Evolutionary conservation across 495 filamentous ascomycete genomes (phyloP).

Genomic region (Talaromyces borbonicus): DNA sequence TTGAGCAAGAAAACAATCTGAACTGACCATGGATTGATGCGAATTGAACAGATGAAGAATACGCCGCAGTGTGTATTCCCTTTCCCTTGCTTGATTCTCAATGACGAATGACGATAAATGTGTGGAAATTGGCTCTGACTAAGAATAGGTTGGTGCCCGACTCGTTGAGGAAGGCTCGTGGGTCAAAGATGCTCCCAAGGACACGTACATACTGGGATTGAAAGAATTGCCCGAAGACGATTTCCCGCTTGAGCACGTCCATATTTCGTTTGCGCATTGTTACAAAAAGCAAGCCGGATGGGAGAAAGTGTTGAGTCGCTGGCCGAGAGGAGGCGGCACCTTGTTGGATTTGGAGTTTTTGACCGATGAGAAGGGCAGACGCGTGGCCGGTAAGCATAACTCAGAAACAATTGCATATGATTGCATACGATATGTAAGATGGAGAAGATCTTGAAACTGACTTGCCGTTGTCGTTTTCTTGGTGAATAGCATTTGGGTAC

Average conservation of each 20-base stretch:
- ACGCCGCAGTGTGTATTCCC: slow-evolving; percentile 30
- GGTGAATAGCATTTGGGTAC: slow-evolving; percentile 48
- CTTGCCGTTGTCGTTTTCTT: slow-evolving; percentile 21
- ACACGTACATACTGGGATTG: slow-evolving; percentile 80
- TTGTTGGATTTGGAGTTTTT: slow-evolving; percentile 90
- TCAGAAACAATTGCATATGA: too few relatives aligned
- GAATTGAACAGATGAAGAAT: slow-evolving; percentile 41
- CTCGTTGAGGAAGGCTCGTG: slow-evolving; percentile 79
- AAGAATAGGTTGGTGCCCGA: slow-evolving; percentile 48
- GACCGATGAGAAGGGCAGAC: slow-evolving; percentile 62
- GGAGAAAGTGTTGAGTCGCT: slow-evolving; percentile 72
- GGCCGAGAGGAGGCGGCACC: slow-evolving; percentile 70
- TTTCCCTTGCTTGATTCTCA: too few relatives aligned
- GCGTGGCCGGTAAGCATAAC: slow-evolving; percentile 52
- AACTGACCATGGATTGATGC: too few relatives aligned
- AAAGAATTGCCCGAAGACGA: slow-evolving; percentile 90
- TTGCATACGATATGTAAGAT: neutral
- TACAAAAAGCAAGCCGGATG: slow-evolving; percentile 86
- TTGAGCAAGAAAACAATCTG: neutral
- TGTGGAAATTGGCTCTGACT: neutral
- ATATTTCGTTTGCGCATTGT: slow-evolving; percentile 76
- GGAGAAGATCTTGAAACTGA: too few relatives aligned
- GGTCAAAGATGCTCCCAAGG: slow-evolving; percentile 58
- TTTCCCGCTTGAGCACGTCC: slow-evolving; percentile 76
- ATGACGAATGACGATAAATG: too few relatives aligned